Base-by-base conservation (phyloP, 2,329 filamentous ascomycete species). In the Trichoderma sp. region DNA sequence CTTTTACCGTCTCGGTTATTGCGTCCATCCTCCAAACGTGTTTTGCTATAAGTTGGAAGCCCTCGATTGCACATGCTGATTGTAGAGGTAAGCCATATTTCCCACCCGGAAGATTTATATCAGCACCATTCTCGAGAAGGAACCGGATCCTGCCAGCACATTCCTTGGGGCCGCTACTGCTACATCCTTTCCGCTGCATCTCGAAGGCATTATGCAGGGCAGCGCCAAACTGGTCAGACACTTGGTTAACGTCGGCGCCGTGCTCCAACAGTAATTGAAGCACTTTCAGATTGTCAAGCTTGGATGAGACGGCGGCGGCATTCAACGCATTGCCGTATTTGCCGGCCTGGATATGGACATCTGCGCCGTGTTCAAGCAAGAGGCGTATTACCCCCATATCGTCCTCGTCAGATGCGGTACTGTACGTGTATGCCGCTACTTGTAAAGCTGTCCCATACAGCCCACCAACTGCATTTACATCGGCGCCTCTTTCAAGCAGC, bases 71-170 rank as follows among this genome's bases (percentile, higher is more conserved):
- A 61, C 65, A 68, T 16, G 72, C 71, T 26, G 66, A 55, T 49
- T 70, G 68, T 10, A 74, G 73, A 26, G 69, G 66, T 13, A 63
- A 59, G 34, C 69, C 69, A 55, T 67, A 69, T 8, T 49, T 10
- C 4, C 61, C 56, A 1, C n/a, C 51, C 4, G 26, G 11, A 11
- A 69, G 30, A 39, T 61, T 59, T 2, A 59, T n/a, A 58, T 67
- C 39, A 13, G 69, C 69, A 24, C 67, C 67, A n/a, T 24, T 10
- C 2, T 69, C 24, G 8, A 70, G 67, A 2, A 70, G 61, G 28
- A 68, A 26, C 6, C n/a, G n/a, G 39, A 66, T 65, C 14, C 5
- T 60, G 37, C n/a, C 24, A 21, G n/a, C 51, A 21, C 24, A 28
- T 21, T 5, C 14, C 32, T 11, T 32, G 18, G 6, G 14, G 8